phyloP scores from a whole-genome alignment of 2,329 filamentous ascomycete species.

The Epichloe festucae region DNA sequence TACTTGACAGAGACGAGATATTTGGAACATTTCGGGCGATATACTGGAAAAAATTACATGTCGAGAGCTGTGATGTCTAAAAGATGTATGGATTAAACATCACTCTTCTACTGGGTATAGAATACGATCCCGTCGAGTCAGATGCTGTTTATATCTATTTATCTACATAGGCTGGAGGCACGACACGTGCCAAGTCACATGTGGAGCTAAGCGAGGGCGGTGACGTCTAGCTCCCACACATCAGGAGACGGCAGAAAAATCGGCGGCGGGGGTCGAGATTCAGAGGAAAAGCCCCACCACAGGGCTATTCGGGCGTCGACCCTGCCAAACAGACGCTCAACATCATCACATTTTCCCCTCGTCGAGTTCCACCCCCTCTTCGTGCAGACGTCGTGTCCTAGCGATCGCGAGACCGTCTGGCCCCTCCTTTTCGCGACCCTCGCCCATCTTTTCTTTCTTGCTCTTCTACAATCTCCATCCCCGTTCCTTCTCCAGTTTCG shows the following conservation, averaged over 20 bases:
- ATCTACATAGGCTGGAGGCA: too few relatives aligned
- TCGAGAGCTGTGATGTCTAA: too few relatives aligned
- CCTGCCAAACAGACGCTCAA: conserved; percentile 15
- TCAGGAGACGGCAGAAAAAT: conserved; percentile 23
- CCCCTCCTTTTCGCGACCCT: conserved; percentile 6
- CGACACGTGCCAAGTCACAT: conserved; percentile 14
- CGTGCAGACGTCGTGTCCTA: conserved; percentile 6
- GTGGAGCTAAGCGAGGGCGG: conserved; percentile 8
- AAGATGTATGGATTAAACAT: too few relatives aligned
- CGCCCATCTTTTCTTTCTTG: conserved; percentile 15
- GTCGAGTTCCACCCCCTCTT: conserved; percentile 13
- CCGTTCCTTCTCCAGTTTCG: too few relatives aligned
- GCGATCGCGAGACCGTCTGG: conserved; percentile 13
- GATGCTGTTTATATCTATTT: too few relatives aligned
- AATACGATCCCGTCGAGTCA: too few relatives aligned
- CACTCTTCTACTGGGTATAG: too few relatives aligned
- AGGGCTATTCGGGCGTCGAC: conserved; percentile 24
- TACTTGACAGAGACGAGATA: background rate
- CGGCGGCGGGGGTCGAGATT: conserved; percentile 20
- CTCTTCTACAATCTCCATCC: conserved; percentile 2
- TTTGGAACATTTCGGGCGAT: too few relatives aligned
- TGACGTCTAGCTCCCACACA: conserved; percentile 31
- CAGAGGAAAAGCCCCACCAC: conserved; percentile 19
- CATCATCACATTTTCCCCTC: conserved; percentile 16
- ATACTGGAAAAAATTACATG: too few relatives aligned